Percentiles rank a stretch among this genome's conserved stretches.
phyloP scores from a whole-genome alignment of 805 yeast genomes.

The Ogataea thermomethanolica region DNA sequence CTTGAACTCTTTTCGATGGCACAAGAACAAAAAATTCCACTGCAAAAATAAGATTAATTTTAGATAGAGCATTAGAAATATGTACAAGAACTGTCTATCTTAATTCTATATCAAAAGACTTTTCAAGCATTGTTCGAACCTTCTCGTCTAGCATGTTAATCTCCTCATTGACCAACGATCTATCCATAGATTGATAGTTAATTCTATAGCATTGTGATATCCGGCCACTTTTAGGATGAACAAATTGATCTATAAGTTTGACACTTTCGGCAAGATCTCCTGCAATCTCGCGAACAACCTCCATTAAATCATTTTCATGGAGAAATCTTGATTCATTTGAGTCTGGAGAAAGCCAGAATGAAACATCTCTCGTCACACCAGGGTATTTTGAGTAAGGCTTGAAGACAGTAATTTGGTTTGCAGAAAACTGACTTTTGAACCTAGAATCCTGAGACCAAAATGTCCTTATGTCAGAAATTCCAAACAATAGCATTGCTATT shows the following conservation, averaged over 20 bases:
- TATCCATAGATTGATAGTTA: constrained; percentile 93
- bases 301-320: constrained; percentile 93
- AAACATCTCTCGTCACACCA: constrained; percentile 78
- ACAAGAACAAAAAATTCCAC: no score
- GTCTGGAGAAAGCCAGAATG: constrained; percentile 76
- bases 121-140: constrained; percentile 56
- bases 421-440: constrained; percentile 67
- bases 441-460: constrained; percentile 87
- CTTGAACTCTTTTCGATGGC: no score
- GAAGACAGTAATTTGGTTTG: constrained; percentile 66
- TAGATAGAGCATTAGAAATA: not conserved
- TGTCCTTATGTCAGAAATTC: constrained; percentile 89
- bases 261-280: constrained; percentile 91
- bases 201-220: constrained; percentile 84
- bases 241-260: constrained; percentile 71
- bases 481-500: constrained; percentile 92
- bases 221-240: constrained; percentile 76
- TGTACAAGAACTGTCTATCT: constrained; percentile 23
- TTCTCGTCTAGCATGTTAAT: constrained; percentile 67
- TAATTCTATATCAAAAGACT: constrained; percentile 54
- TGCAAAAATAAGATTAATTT: no score
- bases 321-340: constrained; percentile 30
- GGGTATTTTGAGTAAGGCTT: constrained; percentile 91
- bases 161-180: constrained; percentile 82
- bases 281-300: constrained; percentile 76